phyloP scores from a whole-genome alignment of 345 rosid genomes.

The Anastatica hierochuntica region DNA sequence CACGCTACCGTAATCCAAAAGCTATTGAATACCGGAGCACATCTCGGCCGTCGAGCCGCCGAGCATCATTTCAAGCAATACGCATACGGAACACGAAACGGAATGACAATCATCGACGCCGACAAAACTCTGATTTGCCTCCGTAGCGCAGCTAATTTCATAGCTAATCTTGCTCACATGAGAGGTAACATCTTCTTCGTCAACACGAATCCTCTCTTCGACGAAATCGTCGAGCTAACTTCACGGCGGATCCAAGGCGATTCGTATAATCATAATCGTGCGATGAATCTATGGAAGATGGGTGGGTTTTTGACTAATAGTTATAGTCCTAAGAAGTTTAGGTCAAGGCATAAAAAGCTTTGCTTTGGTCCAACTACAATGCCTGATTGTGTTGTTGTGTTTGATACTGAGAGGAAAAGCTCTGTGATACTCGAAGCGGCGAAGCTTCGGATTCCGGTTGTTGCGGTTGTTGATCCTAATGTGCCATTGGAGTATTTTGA shows the following conservation, averaged over 20 bases:
- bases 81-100: conserved; percentile 66
- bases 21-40: conserved; percentile 75
- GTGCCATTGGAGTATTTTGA: conserved; percentile 69
- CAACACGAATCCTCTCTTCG: conserved; percentile 83
- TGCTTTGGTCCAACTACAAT: conserved; percentile 71
- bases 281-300: conserved; percentile 56
- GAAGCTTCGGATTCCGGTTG: conserved; percentile 76
- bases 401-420: conserved; percentile 84
- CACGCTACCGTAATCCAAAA: conserved; percentile 83
- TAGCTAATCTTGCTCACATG: conserved; percentile 51
- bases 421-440: conserved; percentile 73
- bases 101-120: conserved; percentile 57
- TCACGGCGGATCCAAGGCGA: conserved; percentile 56
- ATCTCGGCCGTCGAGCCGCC: conserved; percentile 65
- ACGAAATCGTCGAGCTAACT: conserved; percentile 75
- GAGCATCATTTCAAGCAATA: conserved; percentile 78
- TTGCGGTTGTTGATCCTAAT: conserved; percentile 74
- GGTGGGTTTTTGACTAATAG: conserved; percentile 86
- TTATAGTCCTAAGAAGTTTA: conserved; percentile 82
- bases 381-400: conserved; percentile 84
- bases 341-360: conserved; percentile 80
- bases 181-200: conserved; percentile 65
- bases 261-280: conserved; percentile 42
- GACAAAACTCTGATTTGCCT: conserved; percentile 87
- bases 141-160: conserved; percentile 74